phyloP scores from a whole-genome alignment of 2,329 filamentous ascomycete species.

The Elsinoe fawcettii region DNA sequence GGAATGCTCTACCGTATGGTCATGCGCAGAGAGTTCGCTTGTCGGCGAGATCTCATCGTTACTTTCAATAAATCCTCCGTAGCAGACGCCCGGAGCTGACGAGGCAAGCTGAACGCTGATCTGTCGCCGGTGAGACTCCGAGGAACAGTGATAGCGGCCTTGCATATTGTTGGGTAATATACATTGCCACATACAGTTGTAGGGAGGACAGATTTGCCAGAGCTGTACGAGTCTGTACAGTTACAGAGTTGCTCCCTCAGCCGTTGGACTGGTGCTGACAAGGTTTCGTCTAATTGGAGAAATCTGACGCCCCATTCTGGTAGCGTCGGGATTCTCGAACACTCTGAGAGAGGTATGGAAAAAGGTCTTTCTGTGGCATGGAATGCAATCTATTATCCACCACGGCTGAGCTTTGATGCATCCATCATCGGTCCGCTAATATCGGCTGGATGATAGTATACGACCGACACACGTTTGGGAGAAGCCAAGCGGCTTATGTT shows the following conservation, averaged over 20 bases:
- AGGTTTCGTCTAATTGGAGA: slow-evolving; percentile 11
- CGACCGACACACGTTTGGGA: neutral
- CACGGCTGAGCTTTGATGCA: slow-evolving; percentile 5
- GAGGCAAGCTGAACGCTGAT: neutral
- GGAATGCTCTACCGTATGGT: neutral
- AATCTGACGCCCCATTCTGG: neutral
- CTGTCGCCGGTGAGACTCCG: neutral
- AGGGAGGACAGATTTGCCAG: neutral
- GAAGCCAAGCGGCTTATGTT: neutral
- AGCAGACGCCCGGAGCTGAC: neutral
- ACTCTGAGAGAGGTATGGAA: neutral
- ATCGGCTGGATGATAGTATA: neutral
- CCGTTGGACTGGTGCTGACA: slow-evolving; percentile 1
- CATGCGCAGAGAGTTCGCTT: neutral
- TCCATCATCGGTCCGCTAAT: slow-evolving; percentile 2
- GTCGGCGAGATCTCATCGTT: neutral
- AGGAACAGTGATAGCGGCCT: neutral
- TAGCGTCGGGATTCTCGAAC: slow-evolving; percentile 13
- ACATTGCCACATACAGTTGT: neutral
- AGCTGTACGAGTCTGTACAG: neutral
- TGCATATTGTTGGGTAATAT: neutral
- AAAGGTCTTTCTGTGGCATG: neutral
- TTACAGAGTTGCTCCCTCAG: neutral
- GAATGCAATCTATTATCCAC: neutral
- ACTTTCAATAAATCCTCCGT: neutral